phyloP scores from a whole-genome alignment of 345 rosid genomes.

The Populus ilicifolia region DNA sequence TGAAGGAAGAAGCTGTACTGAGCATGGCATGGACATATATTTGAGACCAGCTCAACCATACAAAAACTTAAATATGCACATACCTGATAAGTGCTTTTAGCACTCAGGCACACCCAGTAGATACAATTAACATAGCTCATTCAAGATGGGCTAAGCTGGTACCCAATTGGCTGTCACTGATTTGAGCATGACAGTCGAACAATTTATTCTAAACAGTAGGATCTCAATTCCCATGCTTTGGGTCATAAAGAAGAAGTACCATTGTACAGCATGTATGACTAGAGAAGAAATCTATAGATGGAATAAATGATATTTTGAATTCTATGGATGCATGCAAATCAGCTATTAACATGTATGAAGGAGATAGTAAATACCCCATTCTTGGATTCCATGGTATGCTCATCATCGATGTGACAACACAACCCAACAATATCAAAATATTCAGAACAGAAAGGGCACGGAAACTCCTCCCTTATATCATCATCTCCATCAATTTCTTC shows the following conservation, averaged over 20 bases:
- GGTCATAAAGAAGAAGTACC: background rate
- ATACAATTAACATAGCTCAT: background rate
- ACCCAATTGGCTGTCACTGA: background rate
- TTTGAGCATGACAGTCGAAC: background rate
- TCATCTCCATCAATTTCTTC: slow-evolving; percentile 90
- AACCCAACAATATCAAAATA: slow-evolving; percentile 82
- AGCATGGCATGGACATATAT: background rate
- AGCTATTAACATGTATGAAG: slow-evolving; percentile 1
- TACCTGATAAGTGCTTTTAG: background rate
- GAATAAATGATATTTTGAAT: background rate
- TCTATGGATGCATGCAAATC: background rate
- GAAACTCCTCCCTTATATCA: slow-evolving; percentile 86
- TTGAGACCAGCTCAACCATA: background rate
- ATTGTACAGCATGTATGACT: background rate
- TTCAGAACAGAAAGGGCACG: slow-evolving; percentile 92
- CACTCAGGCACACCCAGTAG: background rate
- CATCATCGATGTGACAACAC: slow-evolving; percentile 90
- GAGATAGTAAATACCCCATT: slow-evolving; percentile 62
- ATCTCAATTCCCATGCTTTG: background rate
- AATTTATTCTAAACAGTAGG: background rate
- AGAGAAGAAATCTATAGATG: background rate
- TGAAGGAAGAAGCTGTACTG: background rate
- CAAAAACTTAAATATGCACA: background rate
- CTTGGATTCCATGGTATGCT: slow-evolving; percentile 77
- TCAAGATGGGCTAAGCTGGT: background rate